Percentiles rank a stretch among this genome's conserved stretches.
phyloP scores from a whole-genome alignment of 2,329 filamentous ascomycete genomes.

The Samsoniella hepiali region DNA sequence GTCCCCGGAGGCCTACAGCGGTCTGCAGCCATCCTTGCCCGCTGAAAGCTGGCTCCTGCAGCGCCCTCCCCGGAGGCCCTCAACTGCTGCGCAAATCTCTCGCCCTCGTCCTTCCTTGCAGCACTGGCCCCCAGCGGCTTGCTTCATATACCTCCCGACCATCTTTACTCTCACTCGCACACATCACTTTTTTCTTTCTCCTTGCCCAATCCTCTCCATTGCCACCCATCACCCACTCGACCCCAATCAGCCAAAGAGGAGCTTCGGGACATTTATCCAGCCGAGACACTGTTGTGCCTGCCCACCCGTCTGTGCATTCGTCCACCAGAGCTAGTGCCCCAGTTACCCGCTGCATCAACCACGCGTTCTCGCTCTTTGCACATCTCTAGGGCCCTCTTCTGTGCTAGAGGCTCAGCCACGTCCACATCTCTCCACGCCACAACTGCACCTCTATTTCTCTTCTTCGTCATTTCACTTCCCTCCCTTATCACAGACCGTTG shows the following conservation, averaged over 20 bases:
- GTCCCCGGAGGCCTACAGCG: slow-evolving; percentile 5
- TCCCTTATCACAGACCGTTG: neutral
- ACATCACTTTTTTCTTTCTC: neutral
- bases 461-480: neutral
- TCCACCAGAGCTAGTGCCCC: neutral
- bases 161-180: neutral
- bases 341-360: slow-evolving; percentile 4
- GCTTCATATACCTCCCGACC: neutral
- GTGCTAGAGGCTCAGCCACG: slow-evolving; percentile 18
- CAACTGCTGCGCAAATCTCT: slow-evolving; percentile 6
- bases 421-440: slow-evolving; percentile 4
- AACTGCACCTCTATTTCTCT: neutral
- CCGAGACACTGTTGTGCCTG: slow-evolving; percentile 10
- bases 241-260: neutral
- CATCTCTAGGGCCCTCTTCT: slow-evolving; percentile 13
- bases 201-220: neutral
- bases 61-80: neutral
- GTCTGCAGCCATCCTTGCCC: neutral
- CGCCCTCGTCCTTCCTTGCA: neutral
- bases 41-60: slow-evolving; percentile 2
- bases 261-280: slow-evolving; percentile 12
- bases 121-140: neutral
- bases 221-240: neutral
- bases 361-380: slow-evolving; percentile 1
- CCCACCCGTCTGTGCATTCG: neutral